Conservation (phyloP, 1,284 basidiomycete species). For the Fistulina hepatica region DNA sequence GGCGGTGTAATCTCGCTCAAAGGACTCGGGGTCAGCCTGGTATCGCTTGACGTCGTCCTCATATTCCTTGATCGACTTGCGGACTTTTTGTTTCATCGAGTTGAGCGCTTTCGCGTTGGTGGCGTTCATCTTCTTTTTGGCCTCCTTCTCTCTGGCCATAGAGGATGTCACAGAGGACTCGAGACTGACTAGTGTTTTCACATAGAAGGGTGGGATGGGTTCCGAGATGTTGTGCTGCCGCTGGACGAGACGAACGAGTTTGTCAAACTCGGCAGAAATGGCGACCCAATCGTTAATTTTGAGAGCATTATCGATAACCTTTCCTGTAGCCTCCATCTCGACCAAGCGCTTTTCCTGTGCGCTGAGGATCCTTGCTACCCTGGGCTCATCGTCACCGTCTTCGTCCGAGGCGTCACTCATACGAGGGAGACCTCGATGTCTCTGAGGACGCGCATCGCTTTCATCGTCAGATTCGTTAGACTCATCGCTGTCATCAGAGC, state of each 20-base stretch:
- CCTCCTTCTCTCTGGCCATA: conserved; percentile 79
- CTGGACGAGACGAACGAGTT: conserved; percentile 82
- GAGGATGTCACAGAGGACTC: conserved; percentile 71
- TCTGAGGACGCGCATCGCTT: conserved; percentile 29
- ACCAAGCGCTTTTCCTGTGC: conserved; percentile 81
- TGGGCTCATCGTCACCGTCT: conserved; percentile 53
- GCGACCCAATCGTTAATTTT: conserved; percentile 97
- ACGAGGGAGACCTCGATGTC: conserved; percentile 16
- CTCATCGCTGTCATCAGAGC: conserved; percentile 32
- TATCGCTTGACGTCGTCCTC: conserved; percentile 75
- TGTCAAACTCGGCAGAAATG: conserved; percentile 91
- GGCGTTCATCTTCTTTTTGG: conserved; percentile 95
- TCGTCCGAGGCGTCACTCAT: conserved; percentile 42
- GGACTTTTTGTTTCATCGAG: conserved; percentile 95
- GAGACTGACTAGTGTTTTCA: conserved; percentile 68
- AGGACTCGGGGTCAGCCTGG: conserved; percentile 80
- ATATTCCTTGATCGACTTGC: conserved; percentile 85
- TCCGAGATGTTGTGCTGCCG: conserved; percentile 83
- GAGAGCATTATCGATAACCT: conserved; percentile 87
- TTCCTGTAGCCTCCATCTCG: conserved; percentile 84
- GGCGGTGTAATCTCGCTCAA: conserved; percentile 65
- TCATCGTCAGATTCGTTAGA: conserved; percentile 31
- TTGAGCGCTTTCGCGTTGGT: conserved; percentile 91
- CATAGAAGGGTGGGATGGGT: conserved; percentile 81
- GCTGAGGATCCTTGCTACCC: conserved; percentile 59